Evolutionary conservation across 768 basidiomycete genomes (phyloP).

Genomic region (Termitomyces sp.): DNA sequence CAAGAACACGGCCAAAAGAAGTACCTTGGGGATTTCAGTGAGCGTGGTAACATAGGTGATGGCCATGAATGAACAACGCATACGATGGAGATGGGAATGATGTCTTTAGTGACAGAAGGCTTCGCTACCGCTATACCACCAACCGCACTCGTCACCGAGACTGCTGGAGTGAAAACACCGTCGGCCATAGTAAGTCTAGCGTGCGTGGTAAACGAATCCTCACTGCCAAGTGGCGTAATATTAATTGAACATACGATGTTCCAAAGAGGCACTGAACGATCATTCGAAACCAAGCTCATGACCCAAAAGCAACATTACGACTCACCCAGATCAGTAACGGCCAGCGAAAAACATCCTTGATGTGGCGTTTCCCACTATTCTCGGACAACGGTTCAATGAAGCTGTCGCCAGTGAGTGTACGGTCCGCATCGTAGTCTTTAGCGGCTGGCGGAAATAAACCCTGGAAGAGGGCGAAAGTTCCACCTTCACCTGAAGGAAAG

Average conservation of each 20-base stretch:
- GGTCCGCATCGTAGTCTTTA: slow-evolving; percentile 43
- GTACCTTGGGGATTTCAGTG: slow-evolving; percentile 27
- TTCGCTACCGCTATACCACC: slow-evolving; percentile 65
- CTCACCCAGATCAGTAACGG: slow-evolving; percentile 56
- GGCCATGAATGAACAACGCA: slow-evolving; percentile 10
- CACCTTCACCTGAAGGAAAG: slow-evolving; percentile 53
- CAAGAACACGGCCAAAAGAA: slow-evolving; percentile 55
- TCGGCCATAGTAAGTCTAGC: slow-evolving; percentile 60
- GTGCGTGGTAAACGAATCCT: not conserved
- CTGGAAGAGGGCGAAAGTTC: slow-evolving; percentile 62
- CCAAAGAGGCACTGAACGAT: slow-evolving; percentile 48
- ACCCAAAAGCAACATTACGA: not conserved
- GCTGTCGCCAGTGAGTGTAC: slow-evolving; percentile 51
- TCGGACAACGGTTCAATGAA: slow-evolving; percentile 12
- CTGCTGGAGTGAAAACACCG: slow-evolving; percentile 66
- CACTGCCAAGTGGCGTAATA: not conserved
- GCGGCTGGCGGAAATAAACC: slow-evolving; percentile 52
- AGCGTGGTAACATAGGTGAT: not conserved
- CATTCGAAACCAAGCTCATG: slow-evolving; percentile 13
- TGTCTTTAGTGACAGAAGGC: slow-evolving; percentile 38
- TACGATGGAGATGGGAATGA: slow-evolving; percentile 60
- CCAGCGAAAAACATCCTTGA: slow-evolving; percentile 37
- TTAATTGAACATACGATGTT: slow-evolving; percentile 35
- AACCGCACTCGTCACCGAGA: slow-evolving; percentile 66
- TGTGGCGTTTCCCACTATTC: slow-evolving; percentile 13